Percentiles rank a stretch among this genome's conserved stretches.
Conservation (phyloP, 2,329 filamentous ascomycete species). For the Apiospora arundinis region DNA sequence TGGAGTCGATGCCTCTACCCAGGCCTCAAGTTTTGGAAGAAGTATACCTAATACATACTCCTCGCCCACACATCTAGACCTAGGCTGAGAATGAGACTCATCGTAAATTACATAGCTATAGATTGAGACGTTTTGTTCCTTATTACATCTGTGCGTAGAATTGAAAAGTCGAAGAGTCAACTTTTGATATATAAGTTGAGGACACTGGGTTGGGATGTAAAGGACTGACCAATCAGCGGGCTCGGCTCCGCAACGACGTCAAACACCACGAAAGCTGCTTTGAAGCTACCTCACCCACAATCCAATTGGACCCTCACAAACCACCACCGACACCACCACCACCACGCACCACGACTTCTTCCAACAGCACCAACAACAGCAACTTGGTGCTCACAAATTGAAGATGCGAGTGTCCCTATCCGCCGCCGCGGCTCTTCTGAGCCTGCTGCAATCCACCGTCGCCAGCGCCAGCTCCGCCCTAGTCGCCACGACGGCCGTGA, state of each 20-base stretch:
- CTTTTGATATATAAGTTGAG: not conserved
- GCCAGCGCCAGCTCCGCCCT: constrained; percentile 40
- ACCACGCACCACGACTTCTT: not conserved
- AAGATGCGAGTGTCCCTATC: not conserved
- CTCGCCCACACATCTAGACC: too few species aligned
- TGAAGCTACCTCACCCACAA: not conserved
- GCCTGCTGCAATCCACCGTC: constrained; percentile 35
- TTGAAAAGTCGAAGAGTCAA: too few species aligned
- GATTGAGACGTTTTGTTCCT: too few species aligned
- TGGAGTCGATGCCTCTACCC: too few species aligned
- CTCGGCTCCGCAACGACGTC: constrained; percentile 2
- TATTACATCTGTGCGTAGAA: too few species aligned
- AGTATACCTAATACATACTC: too few species aligned
- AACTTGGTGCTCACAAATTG: not conserved
- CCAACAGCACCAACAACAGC: not conserved
- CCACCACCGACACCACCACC: not conserved
- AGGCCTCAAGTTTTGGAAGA: too few species aligned
- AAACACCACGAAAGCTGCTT: constrained; percentile 15
- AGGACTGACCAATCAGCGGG: not conserved
- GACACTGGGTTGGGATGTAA: not conserved
- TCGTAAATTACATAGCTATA: too few species aligned
- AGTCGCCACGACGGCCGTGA: constrained; percentile 46
- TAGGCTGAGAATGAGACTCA: too few species aligned
- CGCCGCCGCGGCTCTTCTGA: constrained; percentile 4
- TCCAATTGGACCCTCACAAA: not conserved